Base-by-base conservation (phyloP, 768 basidiomycete genomes). In the Russula sp. region DNA sequence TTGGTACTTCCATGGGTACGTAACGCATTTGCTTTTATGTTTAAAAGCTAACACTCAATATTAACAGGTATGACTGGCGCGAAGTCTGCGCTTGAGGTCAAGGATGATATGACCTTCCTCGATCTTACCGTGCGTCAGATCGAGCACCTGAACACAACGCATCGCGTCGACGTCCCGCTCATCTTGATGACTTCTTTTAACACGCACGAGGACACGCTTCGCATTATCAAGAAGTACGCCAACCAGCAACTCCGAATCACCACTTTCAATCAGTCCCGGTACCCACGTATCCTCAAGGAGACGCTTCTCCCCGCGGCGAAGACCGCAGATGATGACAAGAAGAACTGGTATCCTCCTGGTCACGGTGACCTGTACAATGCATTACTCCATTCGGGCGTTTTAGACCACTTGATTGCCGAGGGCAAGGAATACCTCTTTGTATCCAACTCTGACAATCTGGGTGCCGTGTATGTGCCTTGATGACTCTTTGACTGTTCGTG, bases 141-240 rank as follows among this genome's bases (percentile, higher is more conserved):
- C 71, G 93, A 97, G 81, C 91, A 96, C 75, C 86, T 96, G 72
- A 94, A 95, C 81, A 89, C 86, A 57, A 82, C 84, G 54, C 79
- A 84, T 72, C 84, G 84, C 66, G 88, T 91, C 75, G 89, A 97
- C 76, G 91, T 96, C 50, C 94, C 93, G n/a, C 88, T 97, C 75
- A 89, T 97, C 77, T 85, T 98, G 72, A 96, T 97, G 96, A 97
- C 94, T 72, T 96, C 93, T 60, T 98, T 98, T 83, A 96, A 96
- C 81, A 98, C 95, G 20, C 91, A 94, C 74, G 92, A 97, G 42
- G 94, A 98, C 75, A 96, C 95, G 55, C 85, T 91, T 66, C 89
- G 91, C 68, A 92, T 97, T 81, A 93, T 95, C 77, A 93, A 97
- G 76, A 97, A 96, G 78, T 97, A 97, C 75, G 86, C 88, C 55